These are phyloP conservation scores for Solanum infundibuliforme DNA, from an alignment of 257 asterid genomes.

Conservation along the genomic window DNA sequence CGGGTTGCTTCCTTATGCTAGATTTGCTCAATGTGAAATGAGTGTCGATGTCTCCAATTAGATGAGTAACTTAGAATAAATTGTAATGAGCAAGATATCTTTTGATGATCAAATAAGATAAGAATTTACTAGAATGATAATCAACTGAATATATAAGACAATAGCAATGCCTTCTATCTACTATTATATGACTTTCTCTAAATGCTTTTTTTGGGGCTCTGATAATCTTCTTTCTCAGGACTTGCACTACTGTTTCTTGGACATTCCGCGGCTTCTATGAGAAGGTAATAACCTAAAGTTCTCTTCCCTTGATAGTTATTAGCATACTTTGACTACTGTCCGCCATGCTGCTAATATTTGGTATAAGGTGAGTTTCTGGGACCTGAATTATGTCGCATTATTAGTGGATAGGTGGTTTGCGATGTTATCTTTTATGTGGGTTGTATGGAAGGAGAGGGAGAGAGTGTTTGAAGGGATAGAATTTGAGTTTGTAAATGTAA, in stretches of 20 bases:
- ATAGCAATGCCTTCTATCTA: background rate
- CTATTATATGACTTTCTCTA: background rate
- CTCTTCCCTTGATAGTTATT: background rate
- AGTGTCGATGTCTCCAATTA: background rate
- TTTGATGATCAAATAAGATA: background rate
- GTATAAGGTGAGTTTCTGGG: too few species aligned
- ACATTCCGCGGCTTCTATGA: constrained; percentile 82
- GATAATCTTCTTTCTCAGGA: constrained; percentile 30
- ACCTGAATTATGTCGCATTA: too few species aligned
- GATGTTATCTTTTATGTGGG: too few species aligned
- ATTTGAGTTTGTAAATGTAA: too few species aligned
- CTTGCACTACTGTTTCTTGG: constrained; percentile 93
- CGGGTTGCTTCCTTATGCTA: background rate
- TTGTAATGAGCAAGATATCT: background rate
- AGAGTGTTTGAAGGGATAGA: too few species aligned
- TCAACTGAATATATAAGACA: background rate
- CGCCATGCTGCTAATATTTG: background rate
- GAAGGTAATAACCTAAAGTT: constrained; percentile 36
- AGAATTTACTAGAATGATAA: background rate
- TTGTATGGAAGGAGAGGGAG: too few species aligned
- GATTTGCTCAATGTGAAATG: background rate
- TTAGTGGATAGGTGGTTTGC: too few species aligned
- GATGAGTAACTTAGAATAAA: background rate
- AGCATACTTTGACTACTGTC: background rate
- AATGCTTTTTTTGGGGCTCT: background rate